Base-by-base conservation (phyloP, 257 asterid genomes). In the Cynanchum wilfordii region DNA sequence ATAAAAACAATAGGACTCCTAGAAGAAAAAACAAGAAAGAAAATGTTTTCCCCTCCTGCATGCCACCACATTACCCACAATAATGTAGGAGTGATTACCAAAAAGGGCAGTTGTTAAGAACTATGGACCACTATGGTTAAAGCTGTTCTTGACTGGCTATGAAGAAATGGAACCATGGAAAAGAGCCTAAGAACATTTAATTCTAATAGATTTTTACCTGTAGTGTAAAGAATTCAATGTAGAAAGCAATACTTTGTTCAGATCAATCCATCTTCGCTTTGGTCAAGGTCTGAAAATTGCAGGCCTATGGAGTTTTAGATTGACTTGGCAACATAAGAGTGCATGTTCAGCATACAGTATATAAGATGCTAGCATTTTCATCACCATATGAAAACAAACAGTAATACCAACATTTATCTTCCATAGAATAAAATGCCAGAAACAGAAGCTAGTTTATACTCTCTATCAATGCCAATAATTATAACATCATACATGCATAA, bases 211-310 rank as follows among this genome's bases (percentile, higher is more conserved):
- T 71, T 24, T 12, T n/a, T n/a, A 2, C 30, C 51, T 11, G 29
- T 7, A 36, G 24, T 36, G 2, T 60, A 13, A 1, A 25, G 10
- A 44, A 44, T 1, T 27, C 49, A 40, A 22, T 59, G 49, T 63
- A 49, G 3, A 33, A 58, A 8, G 29, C 33, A 2, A 58, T 42
- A 10, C 2, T 56, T 25, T 58, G 44, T 3, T 38, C 30, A 70
- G 36, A 36, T 7, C 12, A n/a, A 45, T 7, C n/a, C 24, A 59
- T 25, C 22, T 30, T 40, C 47, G 19, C 40, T 17, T 30, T 30
- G 63, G 33, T 51, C 29, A 69, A 69, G 49, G 33, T 51, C 25
- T 68, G 51, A n/a, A 45, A 56, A 42, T 1, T 22, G 72, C 72
- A 47, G 72, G 58, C 22, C 58, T 13, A 24, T 44, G 59, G 15